Evolutionary conservation across 2,329 filamentous ascomycete species (phyloP).

Genomic region (Aspergillus transmontanensis): DNA sequence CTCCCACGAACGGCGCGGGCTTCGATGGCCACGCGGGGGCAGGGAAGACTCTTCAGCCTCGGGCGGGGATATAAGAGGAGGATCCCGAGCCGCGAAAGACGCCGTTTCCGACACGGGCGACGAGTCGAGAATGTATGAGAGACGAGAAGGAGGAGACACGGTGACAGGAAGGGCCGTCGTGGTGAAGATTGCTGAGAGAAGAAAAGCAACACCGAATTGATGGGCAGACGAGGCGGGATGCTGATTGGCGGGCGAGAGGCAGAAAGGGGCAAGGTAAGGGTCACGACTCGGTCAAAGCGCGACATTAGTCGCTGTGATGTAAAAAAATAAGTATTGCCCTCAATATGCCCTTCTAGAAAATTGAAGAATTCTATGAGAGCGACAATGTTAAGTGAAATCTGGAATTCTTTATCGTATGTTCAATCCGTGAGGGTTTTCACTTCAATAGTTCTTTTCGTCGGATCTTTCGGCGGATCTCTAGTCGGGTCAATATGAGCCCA

Average conservation of each 20-base stretch:
- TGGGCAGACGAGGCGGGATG: not conserved
- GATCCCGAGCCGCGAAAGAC: conserved; percentile 22
- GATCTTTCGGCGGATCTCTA: not conserved
- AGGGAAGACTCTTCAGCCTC: conserved; percentile 36
- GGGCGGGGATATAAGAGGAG: conserved; percentile 39
- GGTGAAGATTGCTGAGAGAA: conserved; percentile 10
- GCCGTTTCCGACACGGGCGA: conserved; percentile 30
- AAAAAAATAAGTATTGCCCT: not conserved
- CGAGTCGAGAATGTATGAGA: conserved; percentile 9
- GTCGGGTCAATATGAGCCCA: not conserved
- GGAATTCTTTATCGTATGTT: too few species aligned
- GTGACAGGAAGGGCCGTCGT: conserved; percentile 11
- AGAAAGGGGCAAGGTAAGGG: conserved; percentile 29
- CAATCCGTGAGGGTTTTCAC: not conserved
- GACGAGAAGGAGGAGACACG: conserved; percentile 10
- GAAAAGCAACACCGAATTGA: conserved; percentile 5
- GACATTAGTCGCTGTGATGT: conserved; percentile 17
- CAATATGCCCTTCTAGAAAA: not conserved
- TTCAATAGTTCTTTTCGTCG: not conserved
- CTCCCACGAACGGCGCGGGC: conserved; percentile 18
- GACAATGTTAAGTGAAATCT: not conserved
- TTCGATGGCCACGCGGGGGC: conserved; percentile 19
- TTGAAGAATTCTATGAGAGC: not conserved
- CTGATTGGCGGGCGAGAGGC: conserved; percentile 26
- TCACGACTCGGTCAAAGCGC: conserved; percentile 23